Evolutionary conservation across 257 asterid genomes (phyloP).

Genomic region (Paulownia fortunei): DNA sequence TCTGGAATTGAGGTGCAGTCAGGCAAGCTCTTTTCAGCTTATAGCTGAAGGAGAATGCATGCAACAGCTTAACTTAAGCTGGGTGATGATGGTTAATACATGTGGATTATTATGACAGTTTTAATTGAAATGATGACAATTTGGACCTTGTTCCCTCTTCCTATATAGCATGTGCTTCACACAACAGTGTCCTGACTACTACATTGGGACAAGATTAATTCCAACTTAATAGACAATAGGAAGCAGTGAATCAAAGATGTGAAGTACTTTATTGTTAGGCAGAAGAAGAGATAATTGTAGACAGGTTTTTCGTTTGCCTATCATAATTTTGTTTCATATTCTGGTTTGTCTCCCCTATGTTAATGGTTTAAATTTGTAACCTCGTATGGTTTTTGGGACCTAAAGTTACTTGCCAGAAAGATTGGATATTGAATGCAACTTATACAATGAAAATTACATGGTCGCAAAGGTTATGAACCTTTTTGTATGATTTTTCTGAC

Average conservation of each 20-base stretch:
- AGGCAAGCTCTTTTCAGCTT: not conserved
- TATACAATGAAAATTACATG: not conserved
- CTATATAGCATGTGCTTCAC: not conserved
- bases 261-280: not conserved
- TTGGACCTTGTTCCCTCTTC: not conserved
- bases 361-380: not conserved
- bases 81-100: conserved; percentile 2
- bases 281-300: not conserved
- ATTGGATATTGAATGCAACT: not conserved
- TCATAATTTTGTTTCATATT: not conserved
- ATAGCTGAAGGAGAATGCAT: conserved; percentile 6
- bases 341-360: not conserved
- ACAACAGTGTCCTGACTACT: not conserved
- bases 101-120: not conserved
- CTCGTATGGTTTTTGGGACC: not conserved
- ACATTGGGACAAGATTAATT: not conserved
- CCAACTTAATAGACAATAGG: not conserved
- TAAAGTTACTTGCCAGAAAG: not conserved
- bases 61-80: not conserved
- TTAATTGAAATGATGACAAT: conserved; percentile 9
- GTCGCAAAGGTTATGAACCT: not conserved
- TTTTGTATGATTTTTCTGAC: not conserved
- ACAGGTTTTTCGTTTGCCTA: not conserved
- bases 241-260: conserved; percentile 10
- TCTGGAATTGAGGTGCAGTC: not conserved